These are phyloP conservation scores for Scutellaria barbata DNA, from an alignment of 257 asterid species.

Conservation along the genomic window DNA sequence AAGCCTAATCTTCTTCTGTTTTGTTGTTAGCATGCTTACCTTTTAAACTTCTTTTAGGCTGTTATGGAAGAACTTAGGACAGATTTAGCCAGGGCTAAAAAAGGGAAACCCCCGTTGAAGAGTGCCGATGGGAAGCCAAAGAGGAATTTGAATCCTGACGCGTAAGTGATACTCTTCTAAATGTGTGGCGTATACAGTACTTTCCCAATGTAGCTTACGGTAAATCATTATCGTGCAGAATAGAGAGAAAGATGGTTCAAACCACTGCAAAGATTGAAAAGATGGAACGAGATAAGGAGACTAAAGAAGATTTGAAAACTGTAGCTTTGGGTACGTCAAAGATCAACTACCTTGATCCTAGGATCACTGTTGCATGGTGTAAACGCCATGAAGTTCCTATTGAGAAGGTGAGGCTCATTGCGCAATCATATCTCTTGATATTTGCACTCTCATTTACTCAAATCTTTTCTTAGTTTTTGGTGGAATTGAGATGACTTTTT, in stretches of 20 bases:
- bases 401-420: slow-evolving; percentile 69
- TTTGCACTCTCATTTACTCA: not conserved
- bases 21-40: slow-evolving; percentile 10
- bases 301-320: slow-evolving; percentile 86
- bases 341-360: slow-evolving; percentile 98
- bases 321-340: slow-evolving; percentile 97
- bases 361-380: slow-evolving; percentile 99
- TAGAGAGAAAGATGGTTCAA: slow-evolving; percentile 85
- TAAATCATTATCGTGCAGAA: slow-evolving; percentile 47
- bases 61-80: slow-evolving; percentile 64
- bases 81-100: slow-evolving; percentile 79
- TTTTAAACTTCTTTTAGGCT: slow-evolving; percentile 47
- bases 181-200: not conserved
- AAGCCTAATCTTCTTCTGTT: not conserved
- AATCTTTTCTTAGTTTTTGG: not conserved
- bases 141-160: slow-evolving; percentile 84
- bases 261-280: slow-evolving; percentile 70
- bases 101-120: slow-evolving; percentile 83
- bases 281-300: slow-evolving; percentile 78
- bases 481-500: not conserved
- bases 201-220: slow-evolving; percentile 32
- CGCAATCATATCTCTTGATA: not conserved
- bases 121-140: slow-evolving; percentile 81
- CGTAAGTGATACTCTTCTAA: slow-evolving; percentile 52
- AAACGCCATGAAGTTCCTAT: slow-evolving; percentile 97